These are phyloP conservation scores for Nigrospora osmanthi DNA, from an alignment of 2,329 filamentous ascomycete genomes.

Conservation along the genomic window DNA sequence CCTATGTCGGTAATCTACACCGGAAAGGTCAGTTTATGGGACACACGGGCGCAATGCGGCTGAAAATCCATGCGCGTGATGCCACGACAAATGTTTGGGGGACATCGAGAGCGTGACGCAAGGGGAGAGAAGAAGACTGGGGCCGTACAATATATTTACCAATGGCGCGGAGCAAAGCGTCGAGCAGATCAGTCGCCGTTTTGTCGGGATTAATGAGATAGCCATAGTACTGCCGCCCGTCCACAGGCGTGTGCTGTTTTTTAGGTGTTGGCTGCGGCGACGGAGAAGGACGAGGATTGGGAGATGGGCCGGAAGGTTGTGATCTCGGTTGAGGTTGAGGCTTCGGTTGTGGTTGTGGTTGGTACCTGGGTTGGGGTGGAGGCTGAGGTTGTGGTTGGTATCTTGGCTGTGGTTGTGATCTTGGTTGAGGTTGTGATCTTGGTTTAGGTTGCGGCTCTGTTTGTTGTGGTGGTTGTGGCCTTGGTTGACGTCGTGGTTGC, in stretches of 20 bases:
- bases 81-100: no score
- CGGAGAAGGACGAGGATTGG: conserved; percentile 4
- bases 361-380: no score
- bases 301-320: conserved; percentile 3
- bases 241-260: conserved; percentile 2
- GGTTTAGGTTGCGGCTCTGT: no score
- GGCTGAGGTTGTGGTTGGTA: no score
- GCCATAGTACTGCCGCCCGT: conserved; percentile 44
- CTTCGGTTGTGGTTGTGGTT: no score
- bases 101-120: neutral
- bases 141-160: conserved; percentile 61
- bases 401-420: no score
- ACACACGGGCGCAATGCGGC: no score
- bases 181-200: conserved; percentile 56
- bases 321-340: neutral
- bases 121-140: neutral
- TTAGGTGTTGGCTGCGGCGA: conserved; percentile 6
- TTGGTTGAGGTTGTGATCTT: no score
- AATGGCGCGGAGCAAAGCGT: conserved; percentile 61
- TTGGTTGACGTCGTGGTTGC: conserved; percentile 1
- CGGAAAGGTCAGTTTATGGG: conserved; percentile 4
- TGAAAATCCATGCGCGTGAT: no score
- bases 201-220: conserved; percentile 64
- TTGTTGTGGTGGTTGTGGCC: conserved; percentile 4
- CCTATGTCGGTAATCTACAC: conserved; percentile 49